Base-by-base conservation (phyloP, 2,329 filamentous ascomycete genomes). In the Xylaria sp. region DNA sequence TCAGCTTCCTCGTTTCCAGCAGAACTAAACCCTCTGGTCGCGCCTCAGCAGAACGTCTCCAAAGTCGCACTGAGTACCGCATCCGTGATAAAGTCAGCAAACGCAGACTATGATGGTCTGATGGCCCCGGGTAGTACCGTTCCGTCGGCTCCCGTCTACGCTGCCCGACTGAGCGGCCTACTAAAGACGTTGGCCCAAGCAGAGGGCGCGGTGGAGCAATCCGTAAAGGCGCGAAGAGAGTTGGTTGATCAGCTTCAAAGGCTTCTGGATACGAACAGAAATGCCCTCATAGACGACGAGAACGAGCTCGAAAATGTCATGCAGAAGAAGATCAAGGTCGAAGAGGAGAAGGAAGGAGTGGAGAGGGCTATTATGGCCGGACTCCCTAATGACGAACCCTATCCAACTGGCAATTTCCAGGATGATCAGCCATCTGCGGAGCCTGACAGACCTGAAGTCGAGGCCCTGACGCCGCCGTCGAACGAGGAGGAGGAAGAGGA, bases 331-430 rank as follows among this genome's bases (percentile, higher is more conserved):
- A 81, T 83, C 2, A 89, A 90, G 65, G 93, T 94, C 18, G 94
- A 98, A 74, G 83, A 85, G 21, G 94, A 93, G 81, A 97, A 97
- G 80, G 90, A 91, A 61, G 92, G 96, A 57, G 94, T 99, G 8
- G 96, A 99, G 80, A 89, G 95, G 72, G 91, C 89, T 58, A 98
- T 99, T 73, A 93, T 99, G 87, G 89, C 92, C 60, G 93, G 93
- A 9, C 86, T 97, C 25, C 87, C 88, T 1, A 86, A 90, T 9
- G 84, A 83, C 62, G 85, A 87, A 66, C 82, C 83, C 23, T 81
- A 83, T 9, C 83, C 88, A 10, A 81, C 84, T 3, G 83, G 84
- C 2, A 82, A 83, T 9, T 80, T 84, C 58, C 77, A 84, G 42
- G 80, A 79, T n/a, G 81, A 80, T 44, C 85, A 81, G 69, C 83